Conservation (phyloP, 345 rosid genomes). For the Citrus mangshanensis region DNA sequence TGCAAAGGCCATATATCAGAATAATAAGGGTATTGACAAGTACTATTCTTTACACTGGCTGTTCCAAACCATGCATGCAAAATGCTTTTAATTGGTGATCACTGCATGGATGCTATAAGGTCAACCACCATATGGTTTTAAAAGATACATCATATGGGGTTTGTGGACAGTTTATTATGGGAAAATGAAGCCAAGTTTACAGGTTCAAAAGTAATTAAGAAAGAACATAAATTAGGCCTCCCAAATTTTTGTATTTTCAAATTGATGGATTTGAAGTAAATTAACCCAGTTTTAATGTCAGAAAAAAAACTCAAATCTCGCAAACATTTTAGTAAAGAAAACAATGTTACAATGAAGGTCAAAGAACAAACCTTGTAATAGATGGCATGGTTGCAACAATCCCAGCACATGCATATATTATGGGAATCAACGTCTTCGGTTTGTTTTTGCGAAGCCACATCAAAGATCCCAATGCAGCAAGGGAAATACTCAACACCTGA, state of each 20-base stretch:
- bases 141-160: not conserved
- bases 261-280: not conserved
- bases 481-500: slow-evolving; percentile 86
- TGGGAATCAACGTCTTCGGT: slow-evolving; percentile 81
- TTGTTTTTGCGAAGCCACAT: slow-evolving; percentile 98
- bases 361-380: slow-evolving; percentile 55
- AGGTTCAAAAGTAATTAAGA: not conserved
- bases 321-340: not conserved
- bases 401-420: slow-evolving; percentile 81
- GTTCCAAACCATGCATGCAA: not conserved
- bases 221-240: not conserved
- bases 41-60: not conserved
- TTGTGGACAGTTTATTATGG: too few species aligned
- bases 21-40: not conserved
- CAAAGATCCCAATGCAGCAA: slow-evolving; percentile 92
- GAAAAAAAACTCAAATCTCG: not conserved
- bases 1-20: slow-evolving; percentile 32
- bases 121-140: not conserved
- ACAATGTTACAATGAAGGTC: not conserved
- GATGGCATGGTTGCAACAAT: slow-evolving; percentile 97
- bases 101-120: not conserved
- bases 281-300: too few species aligned
- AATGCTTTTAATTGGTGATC: not conserved
- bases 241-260: not conserved
- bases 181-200: not conserved